Base-by-base conservation (phyloP, 345 rosid genomes). In the Murraya koenigii region DNA sequence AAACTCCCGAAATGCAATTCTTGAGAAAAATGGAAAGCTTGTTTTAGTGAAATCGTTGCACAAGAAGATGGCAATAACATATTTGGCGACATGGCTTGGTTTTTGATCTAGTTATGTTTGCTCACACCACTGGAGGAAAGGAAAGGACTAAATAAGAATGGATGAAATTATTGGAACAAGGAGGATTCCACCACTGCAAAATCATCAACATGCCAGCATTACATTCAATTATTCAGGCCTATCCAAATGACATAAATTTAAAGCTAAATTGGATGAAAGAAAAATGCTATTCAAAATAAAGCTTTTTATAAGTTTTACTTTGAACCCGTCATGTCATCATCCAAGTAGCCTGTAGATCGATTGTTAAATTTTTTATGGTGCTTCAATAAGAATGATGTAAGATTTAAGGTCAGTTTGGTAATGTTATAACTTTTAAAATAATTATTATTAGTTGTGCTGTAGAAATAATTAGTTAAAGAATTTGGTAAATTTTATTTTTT, bases 61-160 rank as follows among this genome's bases (percentile, higher is more conserved):
- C 47, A 74, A 17, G 73, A 22, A 15, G 83, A 69, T 0, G 75
- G 69, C 3, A 52, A 79, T 49, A 35, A 10, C 49, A 20, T 1
- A 9, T 79, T 74, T 30, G 79, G 75, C 6, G 76, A 75, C 7
- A 4, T 28, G 6, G 63, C 13, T 2, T 74, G 67, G 47, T 64
- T 14, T 70, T 77, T 13, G 86, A 86, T 66, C 47, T 86, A 60
- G 23, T 64, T 10, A 83, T 83, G 86, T 20, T 86, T 7, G 88
- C 85, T 1, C 77, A 77, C 73, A 52, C 39, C 7, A 13, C 72
- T 1, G 76, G 76, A 8, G 85, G 85, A 13, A 79, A 63, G 68
- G 86, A 83, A 71, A 83, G 82, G 76, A 83, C 82, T 1, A 76
- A 81, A 41, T 36, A 19, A 15, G 81, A 85, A 76, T 83, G 86